Evolutionary conservation across 2,329 filamentous ascomycete species (phyloP).

Genomic region (Seiridium unicorne): DNA sequence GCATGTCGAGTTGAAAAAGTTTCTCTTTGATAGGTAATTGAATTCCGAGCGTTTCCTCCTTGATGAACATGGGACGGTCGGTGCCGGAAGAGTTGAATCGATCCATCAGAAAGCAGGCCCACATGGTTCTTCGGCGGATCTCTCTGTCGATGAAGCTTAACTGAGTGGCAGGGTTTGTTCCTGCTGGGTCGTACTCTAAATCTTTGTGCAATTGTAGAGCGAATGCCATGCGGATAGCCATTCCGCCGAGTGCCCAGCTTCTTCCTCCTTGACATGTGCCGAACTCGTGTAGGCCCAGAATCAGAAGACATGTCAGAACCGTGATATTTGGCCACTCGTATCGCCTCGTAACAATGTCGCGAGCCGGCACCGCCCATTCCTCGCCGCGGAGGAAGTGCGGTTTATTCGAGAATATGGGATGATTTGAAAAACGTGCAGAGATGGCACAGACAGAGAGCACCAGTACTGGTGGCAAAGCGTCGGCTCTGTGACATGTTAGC

Average conservation of each 20-base stretch:
- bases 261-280: conserved; percentile 94
- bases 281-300: conserved; percentile 91
- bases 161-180: conserved; percentile 59
- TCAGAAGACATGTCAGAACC: conserved; percentile 84
- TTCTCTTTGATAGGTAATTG: conserved; percentile 89
- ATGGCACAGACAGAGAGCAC: conserved; percentile 93
- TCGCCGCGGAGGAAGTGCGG: conserved; percentile 87
- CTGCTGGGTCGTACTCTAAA: conserved; percentile 75
- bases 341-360: conserved; percentile 80
- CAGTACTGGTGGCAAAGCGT: conserved; percentile 82
- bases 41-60: conserved; percentile 84
- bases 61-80: conserved; percentile 86
- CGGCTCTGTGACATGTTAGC: conserved; percentile 51
- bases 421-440: conserved; percentile 90
- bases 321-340: conserved; percentile 97
- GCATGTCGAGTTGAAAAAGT: conserved; percentile 87
- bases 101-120: conserved; percentile 97
- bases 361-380: conserved; percentile 83
- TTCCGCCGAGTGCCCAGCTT: conserved; percentile 93
- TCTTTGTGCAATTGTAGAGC: conserved; percentile 92
- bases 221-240: conserved; percentile 96
- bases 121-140: conserved; percentile 92
- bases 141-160: conserved; percentile 91
- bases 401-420: conserved; percentile 73
- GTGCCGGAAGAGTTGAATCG: conserved; percentile 95